Conservation (phyloP, 352 stramenopile species). For the Phytophthora sp. region DNA sequence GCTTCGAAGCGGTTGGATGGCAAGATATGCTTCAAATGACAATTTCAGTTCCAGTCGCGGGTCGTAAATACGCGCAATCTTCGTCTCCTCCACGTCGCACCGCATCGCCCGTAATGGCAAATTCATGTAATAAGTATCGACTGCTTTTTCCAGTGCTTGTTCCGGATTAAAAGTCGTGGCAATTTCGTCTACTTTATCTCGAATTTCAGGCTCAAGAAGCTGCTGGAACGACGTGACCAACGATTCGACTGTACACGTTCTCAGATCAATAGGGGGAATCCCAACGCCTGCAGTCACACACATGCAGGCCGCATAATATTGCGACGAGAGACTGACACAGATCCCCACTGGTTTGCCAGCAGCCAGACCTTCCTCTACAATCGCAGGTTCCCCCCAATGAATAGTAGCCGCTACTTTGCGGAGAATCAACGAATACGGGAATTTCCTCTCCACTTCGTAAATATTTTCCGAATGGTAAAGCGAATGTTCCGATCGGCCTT, state of each 20-base stretch:
- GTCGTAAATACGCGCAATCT: slow-evolving; percentile 51
- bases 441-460: slow-evolving; percentile 45
- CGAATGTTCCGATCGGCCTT: slow-evolving; percentile 8
- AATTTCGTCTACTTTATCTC: slow-evolving; percentile 46
- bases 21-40: slow-evolving; percentile 49
- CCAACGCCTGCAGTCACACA: slow-evolving; percentile 74
- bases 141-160: slow-evolving; percentile 64
- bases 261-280: slow-evolving; percentile 68
- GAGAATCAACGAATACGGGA: slow-evolving; percentile 84
- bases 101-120: slow-evolving; percentile 43
- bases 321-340: slow-evolving; percentile 89
- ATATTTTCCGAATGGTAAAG: slow-evolving; percentile 41
- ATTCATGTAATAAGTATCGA: slow-evolving; percentile 71
- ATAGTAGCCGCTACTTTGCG: slow-evolving; percentile 79
- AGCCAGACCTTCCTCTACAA: slow-evolving; percentile 79
- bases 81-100: slow-evolving; percentile 44
- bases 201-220: slow-evolving; percentile 51
- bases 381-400: slow-evolving; percentile 76
- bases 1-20: slow-evolving; percentile 36
- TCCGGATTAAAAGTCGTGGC: slow-evolving; percentile 57
- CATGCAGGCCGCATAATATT: slow-evolving; percentile 88
- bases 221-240: slow-evolving; percentile 69
- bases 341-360: slow-evolving; percentile 88
- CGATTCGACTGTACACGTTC: slow-evolving; percentile 60
- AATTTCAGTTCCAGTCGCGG: slow-evolving; percentile 46